Percentiles rank a stretch among this genome's conserved stretches.
Conservation (phyloP, 108 stramenopile species). For the Conticribra weissflogii region DNA sequence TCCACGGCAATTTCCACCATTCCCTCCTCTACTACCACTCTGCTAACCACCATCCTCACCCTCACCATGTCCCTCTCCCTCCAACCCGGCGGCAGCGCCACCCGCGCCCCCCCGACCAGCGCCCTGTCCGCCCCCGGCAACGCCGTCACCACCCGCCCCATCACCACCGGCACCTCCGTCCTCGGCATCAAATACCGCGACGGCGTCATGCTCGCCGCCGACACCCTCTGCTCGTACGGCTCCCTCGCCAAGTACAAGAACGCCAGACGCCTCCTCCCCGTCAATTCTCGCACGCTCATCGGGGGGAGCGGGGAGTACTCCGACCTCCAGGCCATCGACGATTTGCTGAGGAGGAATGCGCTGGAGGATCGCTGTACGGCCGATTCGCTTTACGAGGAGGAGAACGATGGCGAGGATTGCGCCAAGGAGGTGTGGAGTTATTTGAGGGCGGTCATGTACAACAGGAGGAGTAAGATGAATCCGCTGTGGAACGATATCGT, state of each 20-base stretch:
- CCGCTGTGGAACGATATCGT: conserved; percentile 98
- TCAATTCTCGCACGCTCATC: conserved; percentile 81
- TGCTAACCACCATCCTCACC: conserved; percentile 8
- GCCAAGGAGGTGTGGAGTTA: conserved; percentile 85
- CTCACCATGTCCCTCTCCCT: conserved; percentile 51
- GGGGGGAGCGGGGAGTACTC: conserved; percentile 95
- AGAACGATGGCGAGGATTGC: conserved; percentile 47
- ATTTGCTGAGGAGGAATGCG: conserved; percentile 77
- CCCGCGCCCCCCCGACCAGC: conserved; percentile 43
- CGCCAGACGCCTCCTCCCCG: conserved; percentile 73
- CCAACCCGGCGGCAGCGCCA: conserved; percentile 35
- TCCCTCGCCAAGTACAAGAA: conserved; percentile 95
- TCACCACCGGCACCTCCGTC: conserved; percentile 97
- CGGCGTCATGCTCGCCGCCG: conserved; percentile 98
- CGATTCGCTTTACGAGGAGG: conserved; percentile 71
- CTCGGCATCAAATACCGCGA: conserved; percentile 91
- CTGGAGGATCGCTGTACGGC: conserved; percentile 68
- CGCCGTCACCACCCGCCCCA: conserved; percentile 86
- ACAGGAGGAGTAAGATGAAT: conserved; percentile 93
- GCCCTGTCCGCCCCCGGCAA: conserved; percentile 17
- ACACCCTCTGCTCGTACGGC: conserved; percentile 95
- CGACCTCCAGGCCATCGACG: conserved; percentile 91
- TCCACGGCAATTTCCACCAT: conserved; percentile 17
- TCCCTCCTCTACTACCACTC: too few species aligned
- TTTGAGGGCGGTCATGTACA: conserved; percentile 95